A percentile compares a stretch with the other conserved stretches of the same genome.
phyloP scores from a whole-genome alignment of 345 rosid genomes.

The Arabidopsis arenosa region DNA sequence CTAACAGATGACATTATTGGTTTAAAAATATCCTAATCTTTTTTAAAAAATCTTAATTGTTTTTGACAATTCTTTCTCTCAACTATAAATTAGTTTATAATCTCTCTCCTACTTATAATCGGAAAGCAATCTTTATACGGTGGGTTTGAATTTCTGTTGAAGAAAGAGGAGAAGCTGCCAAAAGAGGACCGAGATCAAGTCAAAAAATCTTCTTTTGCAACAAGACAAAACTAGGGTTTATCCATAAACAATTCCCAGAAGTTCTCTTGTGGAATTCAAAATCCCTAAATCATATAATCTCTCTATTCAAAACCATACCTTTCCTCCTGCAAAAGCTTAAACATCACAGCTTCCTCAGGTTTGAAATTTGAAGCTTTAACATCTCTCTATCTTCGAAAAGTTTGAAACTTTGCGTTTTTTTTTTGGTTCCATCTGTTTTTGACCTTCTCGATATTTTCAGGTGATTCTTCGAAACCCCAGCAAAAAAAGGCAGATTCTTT shows the following conservation, averaged over 20 bases:
- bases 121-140: constrained; percentile 40
- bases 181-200: constrained; percentile 36
- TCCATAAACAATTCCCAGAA: constrained; percentile 31
- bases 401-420: background rate
- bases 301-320: constrained; percentile 11
- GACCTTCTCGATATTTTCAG: constrained; percentile 3
- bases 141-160: constrained; percentile 44
- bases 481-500: background rate
- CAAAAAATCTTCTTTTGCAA: constrained; percentile 33
- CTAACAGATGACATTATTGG: background rate
- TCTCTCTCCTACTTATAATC: constrained; percentile 14
- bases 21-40: background rate
- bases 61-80: background rate
- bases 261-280: constrained; percentile 16
- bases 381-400: background rate
- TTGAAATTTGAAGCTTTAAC: background rate
- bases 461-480: background rate
- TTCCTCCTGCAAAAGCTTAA: constrained; percentile 32
- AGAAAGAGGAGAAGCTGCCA: constrained; percentile 35
- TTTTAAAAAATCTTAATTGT: too few species aligned
- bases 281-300: constrained; percentile 14
- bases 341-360: constrained; percentile 16
- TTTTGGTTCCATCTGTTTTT: background rate
- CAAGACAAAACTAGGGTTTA: constrained; percentile 42
- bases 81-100: background rate